Evolutionary conservation across 2,329 filamentous ascomycete genomes (phyloP), one percentile per base, ranked within the genome.

Genomic region (Clarireedia hainanense): DNA sequence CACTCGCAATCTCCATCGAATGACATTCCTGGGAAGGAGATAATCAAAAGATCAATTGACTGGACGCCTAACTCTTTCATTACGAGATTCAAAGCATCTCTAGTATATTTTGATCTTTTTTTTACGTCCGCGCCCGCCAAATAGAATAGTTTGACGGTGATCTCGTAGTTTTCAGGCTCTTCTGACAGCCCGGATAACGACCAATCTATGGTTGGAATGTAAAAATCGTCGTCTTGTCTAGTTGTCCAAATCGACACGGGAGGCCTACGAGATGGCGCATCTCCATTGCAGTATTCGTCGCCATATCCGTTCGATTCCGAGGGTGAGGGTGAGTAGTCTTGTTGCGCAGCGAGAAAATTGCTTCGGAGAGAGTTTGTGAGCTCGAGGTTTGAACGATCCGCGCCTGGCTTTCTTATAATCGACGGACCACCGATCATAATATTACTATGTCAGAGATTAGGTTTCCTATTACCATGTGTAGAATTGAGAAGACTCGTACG

Each of bases 61-160:
- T 80, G 71, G 6, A 91, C 83, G 52, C 85, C 80, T 56, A 99
- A 75, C 71, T 95, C 89, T 69, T 86, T 87, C 61, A 86, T 77
- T 9, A 97, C 91, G 9, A 96, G 73, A 51, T 83, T 76, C 62
- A 99, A 77, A 1, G 94, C 92, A 67, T 95, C 88, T 55, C 80
- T 74, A 7, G 88, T 87, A 68, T 96, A 86, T 54, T 77, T 75
- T 62, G 80, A 81, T 58, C 92, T 83, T 61, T 83, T 74, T 17
- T 78, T 77, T 1, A 81, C 74, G 9, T 85, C 78, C 52, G 89
- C 81, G 17, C 80, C 81, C 3, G 90, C 87, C 27, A 97, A 79
- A 72, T 94, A 95, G 76, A 99, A 99, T 23, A 99, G 74, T 73
- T 99, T 99, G 59, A 94, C 86, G 0, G 92, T 96, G 67, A 96